Percentiles rank a stretch among this genome's conserved stretches.
These are phyloP conservation scores for Rhizomucor miehei DNA, from an alignment of 371 early-diverging fungal species.

Conservation along the genomic window DNA sequence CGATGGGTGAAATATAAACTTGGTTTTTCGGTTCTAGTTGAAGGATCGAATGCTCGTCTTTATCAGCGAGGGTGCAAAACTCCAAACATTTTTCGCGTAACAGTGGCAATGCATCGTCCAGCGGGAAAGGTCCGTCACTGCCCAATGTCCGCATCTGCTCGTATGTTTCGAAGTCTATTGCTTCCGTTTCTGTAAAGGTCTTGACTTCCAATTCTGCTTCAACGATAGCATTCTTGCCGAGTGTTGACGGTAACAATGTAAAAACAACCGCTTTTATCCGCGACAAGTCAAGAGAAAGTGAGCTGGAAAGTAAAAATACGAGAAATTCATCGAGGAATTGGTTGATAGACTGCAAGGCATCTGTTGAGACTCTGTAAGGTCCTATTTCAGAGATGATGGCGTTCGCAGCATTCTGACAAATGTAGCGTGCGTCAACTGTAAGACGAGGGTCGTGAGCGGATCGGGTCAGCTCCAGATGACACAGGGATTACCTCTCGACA, in stretches of 20 bases:
- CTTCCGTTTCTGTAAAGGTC: slow-evolving; percentile 59
- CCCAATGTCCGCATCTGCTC: slow-evolving; percentile 43
- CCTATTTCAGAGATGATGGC: slow-evolving; percentile 66
- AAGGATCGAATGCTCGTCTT: slow-evolving; percentile 24
- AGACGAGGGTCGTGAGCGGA: neutral
- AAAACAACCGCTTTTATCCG: slow-evolving; percentile 55
- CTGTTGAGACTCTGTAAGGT: slow-evolving; percentile 59
- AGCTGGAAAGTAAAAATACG: slow-evolving; percentile 44
- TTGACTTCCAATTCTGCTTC: slow-evolving; percentile 69
- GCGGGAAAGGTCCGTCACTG: slow-evolving; percentile 17
- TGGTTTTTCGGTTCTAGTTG: neutral
- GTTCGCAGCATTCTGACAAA: slow-evolving; percentile 65
- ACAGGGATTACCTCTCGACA: too few species aligned
- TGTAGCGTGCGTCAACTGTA: slow-evolving; percentile 52
- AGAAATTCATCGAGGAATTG: slow-evolving; percentile 65
- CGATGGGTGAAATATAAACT: slow-evolving; percentile 55
- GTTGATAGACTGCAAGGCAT: slow-evolving; percentile 60
- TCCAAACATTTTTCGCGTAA: slow-evolving; percentile 57
- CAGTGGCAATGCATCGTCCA: slow-evolving; percentile 20
- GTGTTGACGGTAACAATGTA: slow-evolving; percentile 50
- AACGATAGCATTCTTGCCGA: slow-evolving; percentile 67
- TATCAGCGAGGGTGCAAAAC: slow-evolving; percentile 56
- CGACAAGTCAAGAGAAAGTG: slow-evolving; percentile 53
- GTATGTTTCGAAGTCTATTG: slow-evolving; percentile 43
- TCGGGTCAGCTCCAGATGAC: too few species aligned